Evolutionary conservation across 768 basidiomycete species (phyloP), one percentile per base, ranked within the genome.

Genomic region (Leucocoprinus leucothites): DNA sequence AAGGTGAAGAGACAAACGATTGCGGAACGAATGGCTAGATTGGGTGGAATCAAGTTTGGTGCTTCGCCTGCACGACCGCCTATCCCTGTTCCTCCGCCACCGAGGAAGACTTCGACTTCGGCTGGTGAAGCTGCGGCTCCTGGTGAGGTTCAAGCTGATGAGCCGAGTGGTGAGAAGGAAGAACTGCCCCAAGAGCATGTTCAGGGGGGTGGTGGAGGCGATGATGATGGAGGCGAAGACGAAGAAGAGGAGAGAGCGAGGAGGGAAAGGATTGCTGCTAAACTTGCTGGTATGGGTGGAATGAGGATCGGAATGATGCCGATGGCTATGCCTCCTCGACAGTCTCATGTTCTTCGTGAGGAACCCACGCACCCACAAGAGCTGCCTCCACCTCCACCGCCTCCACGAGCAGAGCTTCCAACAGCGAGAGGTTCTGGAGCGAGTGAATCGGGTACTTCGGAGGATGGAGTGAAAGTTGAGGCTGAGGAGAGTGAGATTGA

Each of bases 11-110:
- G 85, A 21, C 78, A 77, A 26, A 89, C 89, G 1, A 90, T 97
- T 35, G 92, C 94, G 1, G 93, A 96, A 56, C 81, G 94, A n/a
- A 95, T 97, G 94, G 94, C 94, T 1, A 91, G 85, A 63, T 75
- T 97, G 0, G 92, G 94, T 14, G 91, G 90, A 2, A 86, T 96
- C 65, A 82, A 81, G 58, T 88, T 94, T 60, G 91, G 91, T 1
- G 84, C 79, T 42, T 87, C 87, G 3, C 61, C 61, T 14, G 26
- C 40, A n/a, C 19, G 41, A n/a, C 38, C 40, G 9, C 47, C 38
- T 31, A 19, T 31, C 4, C 82, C 84, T n/a, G 43, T 67, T 43
- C 69, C 71, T 41, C 51, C 61, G 43, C 53, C 61, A 9, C 74
- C 77, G 21, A 48, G 26, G 24, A 40, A 47, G 38, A 42, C 7